Evolutionary conservation across 1,284 basidiomycete species (phyloP), one percentile per base, ranked within the genome.

Genomic region (Inonotus obliquus): DNA sequence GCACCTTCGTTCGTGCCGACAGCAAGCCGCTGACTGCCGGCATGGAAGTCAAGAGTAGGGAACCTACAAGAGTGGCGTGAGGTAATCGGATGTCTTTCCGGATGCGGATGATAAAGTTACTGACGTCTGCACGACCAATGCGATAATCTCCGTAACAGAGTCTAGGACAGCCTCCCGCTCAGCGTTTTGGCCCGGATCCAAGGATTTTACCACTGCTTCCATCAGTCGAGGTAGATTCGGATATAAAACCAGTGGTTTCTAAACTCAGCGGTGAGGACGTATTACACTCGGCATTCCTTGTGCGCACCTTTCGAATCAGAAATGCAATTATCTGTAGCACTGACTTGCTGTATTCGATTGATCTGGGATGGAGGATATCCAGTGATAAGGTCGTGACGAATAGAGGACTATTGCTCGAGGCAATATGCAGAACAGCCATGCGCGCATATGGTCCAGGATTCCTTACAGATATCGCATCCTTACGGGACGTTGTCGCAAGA

Each of bases 341-440:
- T 6, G 91, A 87, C 68, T 87, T 94, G 51, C 94, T 82, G 67
- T 96, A 89, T 59, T 92, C 90, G 9, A 91, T 75, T 1, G 82
- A 86, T 37, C 83, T 81, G 10, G 94, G 90, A 57, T 91, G 88
- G 49, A 96, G 78, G 51, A 99, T 95, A 71, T 98, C 96, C 69
- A 96, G 81, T 2, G 90, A 87, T 25, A 99, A 75, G 0, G 96
- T 98, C 1, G 94, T 92, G 91, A 98, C 98, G 76, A 99, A 98
- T 19, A 99, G 75, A 1, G 89, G 87, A 11, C 94, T 94, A 68
- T 96, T 91, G 55, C 83, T 83, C 0, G 85, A 81, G 0, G 95
- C 95, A 38, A 98, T 91, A 53, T 91, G 87, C 14, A 98, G 75
- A 3, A 96, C 88, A 0, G 94, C 93, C 11, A 83, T 73, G 52